phyloP scores from a whole-genome alignment of 768 basidiomycete species.

The Trametes punicea region DNA sequence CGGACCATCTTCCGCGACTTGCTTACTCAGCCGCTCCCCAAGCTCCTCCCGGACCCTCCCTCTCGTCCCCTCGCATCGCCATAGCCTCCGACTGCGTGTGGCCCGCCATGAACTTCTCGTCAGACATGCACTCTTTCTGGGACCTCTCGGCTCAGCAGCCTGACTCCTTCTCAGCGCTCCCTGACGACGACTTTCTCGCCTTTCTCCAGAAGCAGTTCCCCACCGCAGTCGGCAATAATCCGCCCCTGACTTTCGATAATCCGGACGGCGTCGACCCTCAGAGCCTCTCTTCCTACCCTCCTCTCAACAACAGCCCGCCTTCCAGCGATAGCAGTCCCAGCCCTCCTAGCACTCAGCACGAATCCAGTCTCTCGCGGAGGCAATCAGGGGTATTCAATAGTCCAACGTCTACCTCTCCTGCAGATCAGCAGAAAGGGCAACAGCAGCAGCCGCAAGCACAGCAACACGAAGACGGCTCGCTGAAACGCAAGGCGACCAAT shows the following conservation, averaged over 20 bases:
- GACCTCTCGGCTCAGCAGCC: slow-evolving; percentile 53
- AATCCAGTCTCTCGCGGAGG: slow-evolving; percentile 29
- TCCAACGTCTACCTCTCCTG: slow-evolving; percentile 16
- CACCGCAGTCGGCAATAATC: slow-evolving; percentile 23
- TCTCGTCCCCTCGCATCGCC: slow-evolving; percentile 15
- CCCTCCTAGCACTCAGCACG: slow-evolving; percentile 50
- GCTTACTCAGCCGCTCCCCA: slow-evolving; percentile 15
- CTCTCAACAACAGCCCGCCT: slow-evolving; percentile 54
- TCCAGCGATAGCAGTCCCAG: slow-evolving; percentile 76
- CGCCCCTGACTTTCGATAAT: slow-evolving; percentile 25
- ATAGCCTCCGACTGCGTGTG: slow-evolving; percentile 3
- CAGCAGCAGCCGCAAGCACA: slow-evolving; percentile 33
- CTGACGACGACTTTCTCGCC: slow-evolving; percentile 75
- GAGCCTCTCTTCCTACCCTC: slow-evolving; percentile 47
- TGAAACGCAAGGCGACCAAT: slow-evolving; percentile 78
- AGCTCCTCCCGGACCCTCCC: slow-evolving; percentile 16
- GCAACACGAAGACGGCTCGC: slow-evolving; percentile 43
- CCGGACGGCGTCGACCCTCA: slow-evolving; percentile 57
- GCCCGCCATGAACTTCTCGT: slow-evolving; percentile 43
- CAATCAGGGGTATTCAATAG: slow-evolving; percentile 30
- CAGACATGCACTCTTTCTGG: slow-evolving; percentile 52
- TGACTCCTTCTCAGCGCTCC: slow-evolving; percentile 56
- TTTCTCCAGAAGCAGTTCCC: slow-evolving; percentile 77
- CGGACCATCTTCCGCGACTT: not conserved
- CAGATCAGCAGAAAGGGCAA: slow-evolving; percentile 15